Conservation (phyloP, 192 early-diverging fungal genomes). For the Dispira parvispora region DNA sequence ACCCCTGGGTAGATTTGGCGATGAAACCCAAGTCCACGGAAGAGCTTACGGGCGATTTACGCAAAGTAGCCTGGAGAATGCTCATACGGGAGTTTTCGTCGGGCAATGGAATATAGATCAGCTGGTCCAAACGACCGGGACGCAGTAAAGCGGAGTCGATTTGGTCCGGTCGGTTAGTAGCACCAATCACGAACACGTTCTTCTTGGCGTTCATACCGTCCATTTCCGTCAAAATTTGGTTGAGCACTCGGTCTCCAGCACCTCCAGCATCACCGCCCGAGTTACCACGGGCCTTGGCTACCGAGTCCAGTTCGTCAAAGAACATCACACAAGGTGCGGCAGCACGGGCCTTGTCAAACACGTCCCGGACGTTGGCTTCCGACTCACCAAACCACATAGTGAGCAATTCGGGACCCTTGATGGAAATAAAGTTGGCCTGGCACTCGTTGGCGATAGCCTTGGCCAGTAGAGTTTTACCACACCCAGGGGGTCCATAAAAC, state of each 20-base stretch:
- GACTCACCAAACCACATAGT: conserved; percentile 99
- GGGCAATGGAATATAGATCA: conserved; percentile 93
- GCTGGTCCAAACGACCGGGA: conserved; percentile 96
- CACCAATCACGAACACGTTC: conserved; percentile 99
- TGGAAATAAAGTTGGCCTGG: conserved; percentile 98
- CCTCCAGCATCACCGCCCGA: conserved; percentile 72
- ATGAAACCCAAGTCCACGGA: conserved; percentile 70
- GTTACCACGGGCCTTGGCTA: conserved; percentile 85
- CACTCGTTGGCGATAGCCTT: conserved; percentile 99
- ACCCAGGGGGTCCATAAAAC: conserved; percentile 98
- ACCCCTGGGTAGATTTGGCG: conserved; percentile 81
- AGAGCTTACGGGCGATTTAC: conserved; percentile 78
- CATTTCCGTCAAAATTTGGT: conserved; percentile 99
- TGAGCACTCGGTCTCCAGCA: conserved; percentile 93
- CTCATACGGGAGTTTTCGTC: conserved; percentile 73
- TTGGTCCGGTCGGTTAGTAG: conserved; percentile 97
- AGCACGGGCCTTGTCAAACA: conserved; percentile 97
- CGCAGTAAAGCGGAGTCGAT: conserved; percentile 93
- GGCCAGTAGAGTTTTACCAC: conserved; percentile 95
- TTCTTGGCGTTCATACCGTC: conserved; percentile 99
- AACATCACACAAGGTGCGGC: conserved; percentile 99
- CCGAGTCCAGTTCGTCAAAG: conserved; percentile 98
- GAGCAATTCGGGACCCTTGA: conserved; percentile 97
- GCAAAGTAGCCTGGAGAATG: conserved; percentile 72
- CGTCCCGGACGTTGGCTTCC: conserved; percentile 96